Percentiles rank a stretch among this genome's conserved stretches.
These are phyloP conservation scores for Lasiodiplodia citricola DNA, from an alignment of 2,329 filamentous ascomycete species.

Conservation along the genomic window DNA sequence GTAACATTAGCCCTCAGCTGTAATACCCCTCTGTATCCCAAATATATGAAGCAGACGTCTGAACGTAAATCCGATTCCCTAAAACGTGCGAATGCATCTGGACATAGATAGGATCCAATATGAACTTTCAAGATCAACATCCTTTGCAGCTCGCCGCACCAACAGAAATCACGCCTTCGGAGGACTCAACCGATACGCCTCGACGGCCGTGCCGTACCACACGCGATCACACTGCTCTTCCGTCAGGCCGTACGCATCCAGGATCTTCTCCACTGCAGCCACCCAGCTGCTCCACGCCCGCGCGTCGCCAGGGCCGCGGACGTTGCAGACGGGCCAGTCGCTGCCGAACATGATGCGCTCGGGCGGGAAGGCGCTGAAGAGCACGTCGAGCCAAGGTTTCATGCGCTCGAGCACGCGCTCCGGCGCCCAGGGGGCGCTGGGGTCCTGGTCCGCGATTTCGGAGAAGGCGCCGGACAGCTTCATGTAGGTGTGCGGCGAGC, in stretches of 20 bases:
- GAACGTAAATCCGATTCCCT: no score
- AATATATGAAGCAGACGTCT: no score
- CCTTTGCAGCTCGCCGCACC: no score
- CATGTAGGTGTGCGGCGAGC: conserved; percentile 74
- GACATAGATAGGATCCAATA: background rate
- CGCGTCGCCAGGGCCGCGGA: conserved; percentile 62
- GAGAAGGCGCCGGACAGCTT: conserved; percentile 89
- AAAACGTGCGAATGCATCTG: no score
- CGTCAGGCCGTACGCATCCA: conserved; percentile 57
- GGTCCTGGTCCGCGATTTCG: conserved; percentile 67
- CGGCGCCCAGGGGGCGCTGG: conserved; percentile 46
- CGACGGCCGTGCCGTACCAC: conserved; percentile 73
- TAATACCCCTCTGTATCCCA: no score
- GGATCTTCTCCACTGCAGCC: conserved; percentile 62
- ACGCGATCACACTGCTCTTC: conserved; percentile 68
- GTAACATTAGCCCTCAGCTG: no score
- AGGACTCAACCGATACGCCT: conserved; percentile 64
- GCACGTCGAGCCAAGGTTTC: conserved; percentile 72
- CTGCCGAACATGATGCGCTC: conserved; percentile 84
- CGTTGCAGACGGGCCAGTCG: conserved; percentile 91
- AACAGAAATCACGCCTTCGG: background rate
- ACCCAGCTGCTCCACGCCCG: conserved; percentile 79
- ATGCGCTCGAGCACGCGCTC: conserved; percentile 67
- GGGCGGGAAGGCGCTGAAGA: conserved; percentile 75
- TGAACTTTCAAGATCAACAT: no score